Evolutionary conservation across 2,329 filamentous ascomycete species (phyloP).

Genomic region (Fusarium sp.): DNA sequence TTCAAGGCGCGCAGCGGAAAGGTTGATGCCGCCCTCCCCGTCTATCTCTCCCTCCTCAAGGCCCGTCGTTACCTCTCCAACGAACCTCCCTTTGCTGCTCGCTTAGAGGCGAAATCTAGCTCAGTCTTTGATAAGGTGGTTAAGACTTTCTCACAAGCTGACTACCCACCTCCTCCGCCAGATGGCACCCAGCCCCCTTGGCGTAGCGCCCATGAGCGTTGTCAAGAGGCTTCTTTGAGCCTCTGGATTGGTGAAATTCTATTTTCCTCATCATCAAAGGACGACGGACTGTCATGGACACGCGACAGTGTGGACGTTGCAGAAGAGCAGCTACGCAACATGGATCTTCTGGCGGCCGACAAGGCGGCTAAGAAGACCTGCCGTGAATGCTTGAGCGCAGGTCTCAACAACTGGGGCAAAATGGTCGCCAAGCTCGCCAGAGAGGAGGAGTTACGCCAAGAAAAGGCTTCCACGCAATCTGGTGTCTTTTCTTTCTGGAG

Average conservation of each 20-base stretch:
- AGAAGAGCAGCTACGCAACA: slow-evolving; percentile 71
- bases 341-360: slow-evolving; percentile 47
- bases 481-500: slow-evolving; percentile 54
- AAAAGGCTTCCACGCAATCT: slow-evolving; percentile 46
- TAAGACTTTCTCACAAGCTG: slow-evolving; percentile 56
- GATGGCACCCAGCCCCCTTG: slow-evolving; percentile 76
- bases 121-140: slow-evolving; percentile 40
- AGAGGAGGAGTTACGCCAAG: slow-evolving; percentile 58
- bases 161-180: slow-evolving; percentile 76
- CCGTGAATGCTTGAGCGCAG: slow-evolving; percentile 79
- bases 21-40: slow-evolving; percentile 77
- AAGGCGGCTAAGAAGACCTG: slow-evolving; percentile 66
- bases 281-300: slow-evolving; percentile 88
- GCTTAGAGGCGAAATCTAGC: slow-evolving; percentile 5
- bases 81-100: slow-evolving; percentile 43
- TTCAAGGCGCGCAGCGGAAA: slow-evolving; percentile 79
- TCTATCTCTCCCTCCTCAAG: slow-evolving; percentile 85
- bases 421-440: slow-evolving; percentile 78
- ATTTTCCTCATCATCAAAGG: slow-evolving; percentile 70
- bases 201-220: slow-evolving; percentile 73
- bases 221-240: slow-evolving; percentile 87
- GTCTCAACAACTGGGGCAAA: slow-evolving; percentile 81
- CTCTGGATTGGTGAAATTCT: slow-evolving; percentile 95
- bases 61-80: slow-evolving; percentile 73
- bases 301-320: slow-evolving; percentile 85